A percentile compares a stretch with the other conserved stretches of the same genome.
These are phyloP conservation scores for Piloderma croceum DNA, from an alignment of 768 basidiomycete species.

Conservation along the genomic window DNA sequence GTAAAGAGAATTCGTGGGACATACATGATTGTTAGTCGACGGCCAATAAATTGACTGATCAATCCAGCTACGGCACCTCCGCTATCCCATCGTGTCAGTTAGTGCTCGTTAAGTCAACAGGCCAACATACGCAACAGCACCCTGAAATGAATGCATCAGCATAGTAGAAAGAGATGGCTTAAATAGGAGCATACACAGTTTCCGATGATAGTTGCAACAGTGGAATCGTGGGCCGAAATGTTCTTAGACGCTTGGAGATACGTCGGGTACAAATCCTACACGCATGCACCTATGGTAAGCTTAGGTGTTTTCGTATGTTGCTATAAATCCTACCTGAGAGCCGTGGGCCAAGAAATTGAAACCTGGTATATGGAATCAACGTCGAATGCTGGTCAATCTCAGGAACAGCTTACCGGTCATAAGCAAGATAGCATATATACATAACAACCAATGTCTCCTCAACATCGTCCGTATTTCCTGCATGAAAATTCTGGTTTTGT, in stretches of 20 bases:
- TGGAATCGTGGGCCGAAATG: constrained; percentile 52
- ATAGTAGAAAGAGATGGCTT: too few relatives aligned
- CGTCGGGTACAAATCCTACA: constrained; percentile 80
- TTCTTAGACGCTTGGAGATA: constrained; percentile 62
- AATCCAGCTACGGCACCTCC: constrained; percentile 73
- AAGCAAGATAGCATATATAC: constrained; percentile 77
- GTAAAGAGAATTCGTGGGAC: constrained; percentile 14
- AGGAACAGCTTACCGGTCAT: constrained; percentile 53
- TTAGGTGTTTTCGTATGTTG: too few relatives aligned
- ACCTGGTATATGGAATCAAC: constrained; percentile 28
- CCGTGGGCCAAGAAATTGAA: constrained; percentile 80
- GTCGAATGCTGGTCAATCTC: neutral
- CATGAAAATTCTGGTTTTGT: constrained; percentile 69
- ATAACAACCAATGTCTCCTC: constrained; percentile 73
- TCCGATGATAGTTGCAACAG: constrained; percentile 78
- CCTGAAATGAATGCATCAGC: too few relatives aligned
- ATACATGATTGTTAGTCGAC: constrained; percentile 65
- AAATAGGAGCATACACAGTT: constrained; percentile 49
- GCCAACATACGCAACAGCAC: constrained; percentile 39
- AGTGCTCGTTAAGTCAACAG: constrained; percentile 2
- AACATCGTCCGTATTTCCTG: constrained; percentile 72
- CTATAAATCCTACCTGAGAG: too few relatives aligned
- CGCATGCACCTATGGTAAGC: too few relatives aligned
- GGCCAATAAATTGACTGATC: constrained; percentile 70
- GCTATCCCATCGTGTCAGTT: constrained; percentile 25